These are phyloP conservation scores for Lepraria neglecta DNA, from an alignment of 495 filamentous ascomycete species.

Conservation along the genomic window DNA sequence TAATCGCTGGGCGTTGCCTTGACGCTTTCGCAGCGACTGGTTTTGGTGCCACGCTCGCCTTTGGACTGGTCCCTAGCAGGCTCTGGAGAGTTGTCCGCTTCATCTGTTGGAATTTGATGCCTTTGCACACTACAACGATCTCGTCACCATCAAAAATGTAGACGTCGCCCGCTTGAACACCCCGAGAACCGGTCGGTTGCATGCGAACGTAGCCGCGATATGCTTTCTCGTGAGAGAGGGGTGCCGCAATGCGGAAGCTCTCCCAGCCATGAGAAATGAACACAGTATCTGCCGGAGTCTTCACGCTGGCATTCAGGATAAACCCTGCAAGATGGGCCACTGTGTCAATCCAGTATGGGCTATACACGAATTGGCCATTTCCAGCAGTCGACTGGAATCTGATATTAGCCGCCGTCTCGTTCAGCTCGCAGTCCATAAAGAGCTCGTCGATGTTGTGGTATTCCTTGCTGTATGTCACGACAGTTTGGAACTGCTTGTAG, in stretches of 20 bases:
- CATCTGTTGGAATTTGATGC: conserved; percentile 51
- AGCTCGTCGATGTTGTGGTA: conserved; percentile 33
- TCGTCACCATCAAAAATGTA: conserved; percentile 53
- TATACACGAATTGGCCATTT: conserved; percentile 32
- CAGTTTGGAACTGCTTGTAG: conserved; percentile 30
- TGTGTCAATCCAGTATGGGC: conserved; percentile 42
- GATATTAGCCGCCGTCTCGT: conserved; percentile 25
- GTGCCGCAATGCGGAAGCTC: conserved; percentile 52
- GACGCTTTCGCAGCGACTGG: neutral
- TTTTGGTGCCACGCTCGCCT: conserved; percentile 32
- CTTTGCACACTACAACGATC: conserved; percentile 46
- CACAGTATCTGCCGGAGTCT: conserved; percentile 52
- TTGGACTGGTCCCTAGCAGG: conserved; percentile 34
- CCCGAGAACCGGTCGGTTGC: conserved; percentile 42
- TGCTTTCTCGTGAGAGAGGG: conserved; percentile 45
- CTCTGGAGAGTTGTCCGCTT: conserved; percentile 30
- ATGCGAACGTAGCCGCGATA: conserved; percentile 60
- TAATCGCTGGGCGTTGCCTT: neutral
- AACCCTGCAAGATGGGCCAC: conserved; percentile 45
- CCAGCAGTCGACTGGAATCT: conserved; percentile 37
- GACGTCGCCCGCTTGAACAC: conserved; percentile 49
- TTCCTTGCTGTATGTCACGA: conserved; percentile 31
- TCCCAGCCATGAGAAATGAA: conserved; percentile 64
- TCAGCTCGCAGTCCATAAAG: conserved; percentile 38
- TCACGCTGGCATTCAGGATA: conserved; percentile 56